Base-by-base conservation (phyloP, 352 stramenopile genomes). In the Elongisporangium senticosum region DNA sequence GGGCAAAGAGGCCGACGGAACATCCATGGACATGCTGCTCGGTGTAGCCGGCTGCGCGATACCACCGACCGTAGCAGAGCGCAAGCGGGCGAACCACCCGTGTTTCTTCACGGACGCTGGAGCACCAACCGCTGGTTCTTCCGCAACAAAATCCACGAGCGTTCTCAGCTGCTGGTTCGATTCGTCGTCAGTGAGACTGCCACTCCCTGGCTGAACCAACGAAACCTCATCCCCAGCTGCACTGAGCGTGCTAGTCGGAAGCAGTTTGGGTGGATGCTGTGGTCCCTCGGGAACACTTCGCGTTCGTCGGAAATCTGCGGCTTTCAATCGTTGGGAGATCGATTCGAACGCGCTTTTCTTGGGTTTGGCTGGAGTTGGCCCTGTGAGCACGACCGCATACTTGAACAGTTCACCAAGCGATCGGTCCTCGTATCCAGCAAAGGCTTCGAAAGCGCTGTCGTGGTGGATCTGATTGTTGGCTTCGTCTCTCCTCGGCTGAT, bases 331-430 rank as follows among this genome's bases (percentile, higher is more conserved):
- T 50, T 71, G 65, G 20, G 67, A 66, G 54, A 77, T 75, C 0
- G 62, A 65, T 19, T 58, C 56, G 0, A 71, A 65, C 8, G 67
- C 39, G 23, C 59, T 83, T n/a, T 62, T 64, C 24, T 74, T 74
- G 2, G 74, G 47, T 14, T 69, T 81, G 7, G 21, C 20, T 22
- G 64, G 55, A 23, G 72, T 68, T 8, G 79, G 77, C 2, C 79
- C 79, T 15, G 77, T 74, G 43, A 90, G 58, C 21, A 90, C 79
- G 49, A 90, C 69, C 3, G 79, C 74, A 48, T 87, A 90, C 58
- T 87, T 90, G 69, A 90, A 87, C 20, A 90, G 59, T 14, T 79
- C 71, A 2, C 72, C 75, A 1, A 89, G 53, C 3, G 73, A 85
- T 4, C 66, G 63, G 19, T 89, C 73, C 23, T 87, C 63, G 24